Conservation (phyloP, 306 rosid genomes). For the Sophora flavescens region DNA sequence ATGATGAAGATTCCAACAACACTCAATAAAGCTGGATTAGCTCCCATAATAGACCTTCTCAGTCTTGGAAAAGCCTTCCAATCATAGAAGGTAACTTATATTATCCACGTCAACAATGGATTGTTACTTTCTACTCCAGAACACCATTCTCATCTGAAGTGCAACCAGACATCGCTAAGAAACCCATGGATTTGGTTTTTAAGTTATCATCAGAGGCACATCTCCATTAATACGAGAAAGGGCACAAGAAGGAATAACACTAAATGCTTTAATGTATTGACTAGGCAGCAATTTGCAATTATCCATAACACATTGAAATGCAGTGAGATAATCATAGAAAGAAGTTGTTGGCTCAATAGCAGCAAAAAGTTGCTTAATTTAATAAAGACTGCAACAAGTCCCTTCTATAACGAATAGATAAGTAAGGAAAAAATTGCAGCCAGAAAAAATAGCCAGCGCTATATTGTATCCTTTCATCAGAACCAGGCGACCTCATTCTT, state of each 20-base stretch:
- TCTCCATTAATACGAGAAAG: constrained; percentile 43
- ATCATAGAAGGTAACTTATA: constrained; percentile 58
- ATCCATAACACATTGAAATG: constrained; percentile 81
- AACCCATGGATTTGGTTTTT: constrained; percentile 64
- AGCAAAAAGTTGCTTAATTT: constrained; percentile 72
- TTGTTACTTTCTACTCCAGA: constrained; percentile 50
- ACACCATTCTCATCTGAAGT: constrained; percentile 49
- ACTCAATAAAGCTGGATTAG: constrained; percentile 73
- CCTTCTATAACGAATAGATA: constrained; percentile 73
- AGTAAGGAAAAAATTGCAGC: constrained; percentile 80
- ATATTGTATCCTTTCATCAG: constrained; percentile 59
- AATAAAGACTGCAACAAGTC: constrained; percentile 74
- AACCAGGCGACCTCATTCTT: constrained; percentile 50
- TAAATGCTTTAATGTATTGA: constrained; percentile 61
- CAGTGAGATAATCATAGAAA: constrained; percentile 79
- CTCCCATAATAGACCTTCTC: constrained; percentile 69
- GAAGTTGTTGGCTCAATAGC: constrained; percentile 73
- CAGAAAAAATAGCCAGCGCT: constrained; percentile 84
- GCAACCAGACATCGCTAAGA: constrained; percentile 60
- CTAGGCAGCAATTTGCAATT: constrained; percentile 70
- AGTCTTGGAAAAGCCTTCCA: constrained; percentile 67
- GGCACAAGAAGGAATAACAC: constrained; percentile 65
- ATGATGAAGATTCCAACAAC: constrained; percentile 86
- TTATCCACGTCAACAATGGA: constrained; percentile 44
- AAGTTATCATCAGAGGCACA: constrained; percentile 52